Base-by-base conservation (phyloP, 2,329 filamentous ascomycete genomes). In the Pestalotiopsis fici region DNA sequence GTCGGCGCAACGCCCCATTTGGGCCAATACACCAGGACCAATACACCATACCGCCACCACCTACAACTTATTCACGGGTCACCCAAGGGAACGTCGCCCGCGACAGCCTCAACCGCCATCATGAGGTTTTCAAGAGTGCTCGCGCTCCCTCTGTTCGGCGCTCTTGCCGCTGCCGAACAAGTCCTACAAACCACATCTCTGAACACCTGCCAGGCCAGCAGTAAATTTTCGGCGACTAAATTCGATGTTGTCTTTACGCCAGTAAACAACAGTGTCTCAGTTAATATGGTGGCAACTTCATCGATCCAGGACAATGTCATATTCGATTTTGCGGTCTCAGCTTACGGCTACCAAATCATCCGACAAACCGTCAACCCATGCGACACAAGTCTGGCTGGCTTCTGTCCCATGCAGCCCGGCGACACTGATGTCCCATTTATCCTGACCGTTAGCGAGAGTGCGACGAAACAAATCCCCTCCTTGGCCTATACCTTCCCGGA, bases 401-500 rank as follows among this genome's bases (percentile, higher is more conserved):
- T 97, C 77, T 97, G 93, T 78, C 93, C 92, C 4, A 93, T 92
- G 68, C 88, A 90, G 68, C 57, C 76, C 3, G 70, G 71, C 43
- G 67, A 74, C 56, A 64, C 65, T 4, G 21, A 43, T n/a, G 55
- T 47, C n/a, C 74, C 73, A 64, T 94, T 94, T 76, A 92, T 92
- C 74, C 77, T 95, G 43, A 79, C 82, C 2, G 81, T 96, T 61
- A 81, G 83, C 64, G 9, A 66, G 1, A 39, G 85, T 28, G 87
- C 91, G 50, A 81, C 93, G 68, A 31, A 82, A 27, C 80, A 87
- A 65, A 90, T 98, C 74, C 95, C 95, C 67, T 88, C 88, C 61
- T 95, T 98, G 75, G 93, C 94, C 64, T 98, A 96, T 82, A 91
- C 87, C 63, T 92, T 98, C 56, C 95, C 95, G 61, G 95, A 98